A percentile compares a stretch with the other conserved stretches of the same genome.
phyloP scores from a whole-genome alignment of 345 rosid species.

The Schrenkiella parvula region DNA sequence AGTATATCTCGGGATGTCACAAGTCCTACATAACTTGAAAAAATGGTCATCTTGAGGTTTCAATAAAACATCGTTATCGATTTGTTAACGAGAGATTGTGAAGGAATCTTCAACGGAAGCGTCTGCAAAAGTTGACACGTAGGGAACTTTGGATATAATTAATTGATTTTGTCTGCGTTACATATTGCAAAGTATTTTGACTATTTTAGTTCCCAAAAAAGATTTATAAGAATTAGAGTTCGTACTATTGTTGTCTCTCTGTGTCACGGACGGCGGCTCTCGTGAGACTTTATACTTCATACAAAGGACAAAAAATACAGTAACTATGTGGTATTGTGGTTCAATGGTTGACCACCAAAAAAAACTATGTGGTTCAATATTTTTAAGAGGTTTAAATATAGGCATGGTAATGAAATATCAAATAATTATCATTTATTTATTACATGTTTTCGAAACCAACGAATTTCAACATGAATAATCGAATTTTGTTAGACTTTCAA shows the following conservation, averaged over 20 bases:
- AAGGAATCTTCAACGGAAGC: neutral
- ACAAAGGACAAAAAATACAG: neutral
- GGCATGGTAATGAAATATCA: neutral
- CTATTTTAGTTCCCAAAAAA: constrained; percentile 4
- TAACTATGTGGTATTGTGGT: neutral
- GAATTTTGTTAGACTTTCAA: neutral
- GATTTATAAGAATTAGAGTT: constrained; percentile 17
- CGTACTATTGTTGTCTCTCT: constrained; percentile 16
- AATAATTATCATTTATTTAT: neutral
- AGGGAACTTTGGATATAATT: neutral
- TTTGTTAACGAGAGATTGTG: constrained; percentile 8
- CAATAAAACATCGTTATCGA: neutral
- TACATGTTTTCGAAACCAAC: neutral
- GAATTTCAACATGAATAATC: neutral
- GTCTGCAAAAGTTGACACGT: constrained; percentile 2
- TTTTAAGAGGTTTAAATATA: neutral
- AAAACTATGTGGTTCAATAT: neutral
- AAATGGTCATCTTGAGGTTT: neutral
- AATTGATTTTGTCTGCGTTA: neutral
- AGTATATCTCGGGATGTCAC: neutral
- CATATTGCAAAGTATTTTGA: constrained; percentile 11
- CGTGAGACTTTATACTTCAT: constrained; percentile 5
- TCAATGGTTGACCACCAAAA: neutral
- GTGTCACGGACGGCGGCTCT: constrained; percentile 29
- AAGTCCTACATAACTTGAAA: neutral